phyloP scores from a whole-genome alignment of 345 rosid species.

The Eucalyptus regnans region DNA sequence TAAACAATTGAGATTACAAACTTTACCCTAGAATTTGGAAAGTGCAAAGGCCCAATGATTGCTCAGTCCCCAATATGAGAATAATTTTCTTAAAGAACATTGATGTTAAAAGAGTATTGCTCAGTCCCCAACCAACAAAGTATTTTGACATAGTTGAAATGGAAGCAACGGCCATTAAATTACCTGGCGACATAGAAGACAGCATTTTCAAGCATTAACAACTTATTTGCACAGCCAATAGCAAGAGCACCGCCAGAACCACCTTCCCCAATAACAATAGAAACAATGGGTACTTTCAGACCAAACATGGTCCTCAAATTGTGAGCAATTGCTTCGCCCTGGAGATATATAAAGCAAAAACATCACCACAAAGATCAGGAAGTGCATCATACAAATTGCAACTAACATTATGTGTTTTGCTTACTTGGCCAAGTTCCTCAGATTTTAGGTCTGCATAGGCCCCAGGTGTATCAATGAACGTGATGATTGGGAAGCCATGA shows the following conservation, averaged over 20 bases:
- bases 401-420: not conserved
- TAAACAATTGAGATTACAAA: not conserved
- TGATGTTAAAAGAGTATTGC: not conserved
- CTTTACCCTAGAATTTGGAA: not conserved
- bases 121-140: not conserved
- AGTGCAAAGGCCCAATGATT: not conserved
- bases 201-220: slow-evolving; percentile 93
- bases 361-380: not conserved
- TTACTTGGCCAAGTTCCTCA: slow-evolving; percentile 31
- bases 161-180: not conserved
- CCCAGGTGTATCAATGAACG: slow-evolving; percentile 27
- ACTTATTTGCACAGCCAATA: slow-evolving; percentile 87
- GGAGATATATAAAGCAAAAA: not conserved
- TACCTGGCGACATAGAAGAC: slow-evolving; percentile 98
- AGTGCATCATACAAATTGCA: not conserved
- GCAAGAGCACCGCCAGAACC: slow-evolving; percentile 99
- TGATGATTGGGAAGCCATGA: slow-evolving; percentile 19
- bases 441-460: slow-evolving; percentile 36
- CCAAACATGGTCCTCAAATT: slow-evolving; percentile 96
- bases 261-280: slow-evolving; percentile 97
- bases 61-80: not conserved
- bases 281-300: slow-evolving; percentile 84
- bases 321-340: slow-evolving; percentile 98
- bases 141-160: not conserved
- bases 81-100: not conserved